Evolutionary conservation across 2,329 filamentous ascomycete species (phyloP).

Genomic region (Fusarium ambrosium): DNA sequence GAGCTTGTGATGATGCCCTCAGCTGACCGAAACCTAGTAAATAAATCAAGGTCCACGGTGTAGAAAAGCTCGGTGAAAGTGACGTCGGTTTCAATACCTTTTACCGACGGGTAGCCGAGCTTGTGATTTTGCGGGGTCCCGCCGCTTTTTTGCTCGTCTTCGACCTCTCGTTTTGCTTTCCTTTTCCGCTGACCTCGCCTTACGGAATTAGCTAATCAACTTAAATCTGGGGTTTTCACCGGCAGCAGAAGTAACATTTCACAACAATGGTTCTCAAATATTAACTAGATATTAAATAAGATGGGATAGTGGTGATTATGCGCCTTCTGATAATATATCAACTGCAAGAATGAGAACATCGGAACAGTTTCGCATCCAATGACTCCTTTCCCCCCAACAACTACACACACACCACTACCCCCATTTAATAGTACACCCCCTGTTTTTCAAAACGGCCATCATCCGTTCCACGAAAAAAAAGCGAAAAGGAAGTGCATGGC

Average conservation of each 20-base stretch:
- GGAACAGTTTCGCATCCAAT: slow-evolving; percentile 11
- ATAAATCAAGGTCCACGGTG: neutral
- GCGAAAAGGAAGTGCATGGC: slow-evolving; percentile 29
- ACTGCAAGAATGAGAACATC: neutral
- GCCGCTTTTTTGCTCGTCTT: neutral
- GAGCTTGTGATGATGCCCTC: slow-evolving; percentile 1
- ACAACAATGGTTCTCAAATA: neutral
- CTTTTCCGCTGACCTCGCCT: slow-evolving; percentile 14
- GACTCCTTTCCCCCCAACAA: slow-evolving; percentile 21
- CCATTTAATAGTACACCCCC: neutral
- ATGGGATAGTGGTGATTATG: neutral
- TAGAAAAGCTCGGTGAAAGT: slow-evolving; percentile 35
- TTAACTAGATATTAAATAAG: neutral
- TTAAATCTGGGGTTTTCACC: slow-evolving; percentile 2
- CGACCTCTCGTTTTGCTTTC: neutral
- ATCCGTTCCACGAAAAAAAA: slow-evolving; percentile 18
- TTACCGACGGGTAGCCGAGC: slow-evolving; percentile 68
- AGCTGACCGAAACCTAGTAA: neutral
- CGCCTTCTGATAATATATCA: neutral
- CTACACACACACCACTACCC: neutral
- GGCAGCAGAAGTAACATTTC: neutral
- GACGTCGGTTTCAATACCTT: slow-evolving; percentile 43
- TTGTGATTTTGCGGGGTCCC: slow-evolving; percentile 69
- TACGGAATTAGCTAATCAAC: slow-evolving; percentile 20
- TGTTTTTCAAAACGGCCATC: slow-evolving; percentile 16